Percentiles rank a stretch among this genome's conserved stretches.
Evolutionary conservation across 371 early-diverging fungal genomes (phyloP).

Genomic region (Umbelopsis sp.): DNA sequence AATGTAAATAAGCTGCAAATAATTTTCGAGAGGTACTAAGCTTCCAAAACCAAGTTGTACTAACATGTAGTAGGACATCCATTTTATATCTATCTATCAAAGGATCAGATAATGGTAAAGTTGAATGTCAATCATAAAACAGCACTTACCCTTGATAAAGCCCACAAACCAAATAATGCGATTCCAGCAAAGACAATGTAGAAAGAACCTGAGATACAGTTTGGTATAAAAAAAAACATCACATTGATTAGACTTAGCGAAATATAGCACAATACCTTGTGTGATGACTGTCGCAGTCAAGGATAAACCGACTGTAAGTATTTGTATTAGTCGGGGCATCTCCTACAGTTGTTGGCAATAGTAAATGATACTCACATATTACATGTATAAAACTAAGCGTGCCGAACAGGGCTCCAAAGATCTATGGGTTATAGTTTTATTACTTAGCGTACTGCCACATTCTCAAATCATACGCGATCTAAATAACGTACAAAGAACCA

Average conservation of each 20-base stretch:
- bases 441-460: too few relatives aligned
- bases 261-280: not conserved
- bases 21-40: too few relatives aligned
- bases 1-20: too few relatives aligned
- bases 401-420: not conserved
- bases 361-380: not conserved
- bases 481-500: not conserved
- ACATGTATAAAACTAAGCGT: not conserved
- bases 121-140: not conserved
- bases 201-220: not conserved
- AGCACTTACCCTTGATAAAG: not conserved
- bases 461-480: too few relatives aligned
- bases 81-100: not conserved
- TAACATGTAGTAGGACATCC: not conserved
- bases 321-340: not conserved
- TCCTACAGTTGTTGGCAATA: not conserved
- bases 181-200: not conserved
- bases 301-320: not conserved
- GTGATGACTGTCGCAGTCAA: not conserved
- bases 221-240: not conserved
- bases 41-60: not conserved
- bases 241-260: too few relatives aligned
- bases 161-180: not conserved
- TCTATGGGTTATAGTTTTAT: not conserved
- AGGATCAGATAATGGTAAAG: not conserved